Evolutionary conservation across 2,329 filamentous ascomycete genomes (phyloP).

Genomic region (Clarireedia monteithiana): DNA sequence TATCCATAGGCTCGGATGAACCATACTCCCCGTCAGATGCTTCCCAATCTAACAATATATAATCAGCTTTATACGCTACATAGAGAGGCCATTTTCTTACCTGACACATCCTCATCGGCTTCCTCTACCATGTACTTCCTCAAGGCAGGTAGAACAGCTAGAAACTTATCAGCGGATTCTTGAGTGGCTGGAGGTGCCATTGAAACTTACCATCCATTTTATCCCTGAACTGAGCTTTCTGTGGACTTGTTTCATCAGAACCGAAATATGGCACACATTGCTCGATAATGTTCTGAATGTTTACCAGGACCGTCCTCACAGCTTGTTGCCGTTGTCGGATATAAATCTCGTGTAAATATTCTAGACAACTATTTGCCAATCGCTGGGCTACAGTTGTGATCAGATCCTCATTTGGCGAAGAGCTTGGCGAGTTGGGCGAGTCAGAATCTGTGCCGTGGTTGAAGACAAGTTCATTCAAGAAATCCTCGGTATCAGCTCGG

Average conservation of each 20-base stretch:
- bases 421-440: constrained; percentile 7
- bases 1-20: constrained; percentile 48
- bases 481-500: constrained; percentile 33
- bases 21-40: constrained; percentile 30
- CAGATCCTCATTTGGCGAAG: constrained; percentile 2
- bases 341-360: constrained; percentile 25
- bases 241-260: constrained; percentile 14
- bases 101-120: constrained; percentile 32
- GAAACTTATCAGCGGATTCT: constrained; percentile 9
- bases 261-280: constrained; percentile 21
- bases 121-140: constrained; percentile 30
- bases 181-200: background rate
- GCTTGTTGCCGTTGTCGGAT: constrained; percentile 22
- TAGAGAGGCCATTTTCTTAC: constrained; percentile 21
- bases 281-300: constrained; percentile 23
- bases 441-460: constrained; percentile 11
- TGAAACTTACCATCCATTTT: constrained; percentile 16
- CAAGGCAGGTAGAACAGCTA: constrained; percentile 25
- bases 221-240: constrained; percentile 12
- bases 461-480: constrained; percentile 20
- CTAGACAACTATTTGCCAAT: constrained; percentile 25
- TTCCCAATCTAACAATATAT: constrained; percentile 27
- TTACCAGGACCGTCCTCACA: constrained; percentile 21
- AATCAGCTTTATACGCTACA: background rate
- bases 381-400: constrained; percentile 13